Evolutionary conservation across 2,329 filamentous ascomycete species (phyloP).

Genomic region (Epichloe uncinata): DNA sequence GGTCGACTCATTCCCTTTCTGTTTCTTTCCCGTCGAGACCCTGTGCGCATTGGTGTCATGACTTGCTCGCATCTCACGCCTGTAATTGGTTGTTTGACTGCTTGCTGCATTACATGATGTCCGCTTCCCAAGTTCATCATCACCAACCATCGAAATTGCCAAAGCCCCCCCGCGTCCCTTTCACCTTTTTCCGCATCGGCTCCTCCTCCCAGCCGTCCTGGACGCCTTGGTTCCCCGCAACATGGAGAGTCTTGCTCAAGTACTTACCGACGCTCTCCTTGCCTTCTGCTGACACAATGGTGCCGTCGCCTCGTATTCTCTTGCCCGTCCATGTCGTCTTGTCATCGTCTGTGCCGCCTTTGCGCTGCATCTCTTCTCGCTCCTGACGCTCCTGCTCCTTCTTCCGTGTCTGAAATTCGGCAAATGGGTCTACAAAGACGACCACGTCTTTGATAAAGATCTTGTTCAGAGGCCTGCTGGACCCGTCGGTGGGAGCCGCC

Average conservation of each 20-base stretch:
- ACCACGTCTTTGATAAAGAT: slow-evolving; percentile 72
- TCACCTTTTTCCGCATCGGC: slow-evolving; percentile 69
- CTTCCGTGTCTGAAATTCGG: slow-evolving; percentile 74
- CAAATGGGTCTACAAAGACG: slow-evolving; percentile 88
- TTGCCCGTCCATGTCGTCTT: slow-evolving; percentile 94
- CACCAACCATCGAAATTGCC: slow-evolving; percentile 93
- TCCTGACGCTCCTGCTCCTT: slow-evolving; percentile 45
- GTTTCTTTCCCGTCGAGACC: too few species aligned
- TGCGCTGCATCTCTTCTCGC: slow-evolving; percentile 46
- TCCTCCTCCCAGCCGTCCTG: slow-evolving; percentile 44
- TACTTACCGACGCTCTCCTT: slow-evolving; percentile 62
- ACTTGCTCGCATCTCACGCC: too few species aligned
- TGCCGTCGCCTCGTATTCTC: slow-evolving; percentile 57
- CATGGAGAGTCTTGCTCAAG: slow-evolving; percentile 43
- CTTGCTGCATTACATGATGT: background rate
- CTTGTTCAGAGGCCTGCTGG: slow-evolving; percentile 61
- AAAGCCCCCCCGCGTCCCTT: slow-evolving; percentile 68
- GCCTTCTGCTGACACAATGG: slow-evolving; percentile 31
- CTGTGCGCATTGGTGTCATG: too few species aligned
- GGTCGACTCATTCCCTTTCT: too few species aligned
- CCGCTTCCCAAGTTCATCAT: slow-evolving; percentile 7
- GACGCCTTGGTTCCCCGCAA: slow-evolving; percentile 40
- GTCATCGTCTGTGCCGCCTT: slow-evolving; percentile 74
- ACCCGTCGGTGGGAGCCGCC: slow-evolving; percentile 58
- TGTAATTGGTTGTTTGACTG: background rate